A percentile compares a stretch with the other conserved stretches of the same genome.
Evolutionary conservation across 2,329 filamentous ascomycete genomes (phyloP).

Genomic region (Epichloe brachyelytri): DNA sequence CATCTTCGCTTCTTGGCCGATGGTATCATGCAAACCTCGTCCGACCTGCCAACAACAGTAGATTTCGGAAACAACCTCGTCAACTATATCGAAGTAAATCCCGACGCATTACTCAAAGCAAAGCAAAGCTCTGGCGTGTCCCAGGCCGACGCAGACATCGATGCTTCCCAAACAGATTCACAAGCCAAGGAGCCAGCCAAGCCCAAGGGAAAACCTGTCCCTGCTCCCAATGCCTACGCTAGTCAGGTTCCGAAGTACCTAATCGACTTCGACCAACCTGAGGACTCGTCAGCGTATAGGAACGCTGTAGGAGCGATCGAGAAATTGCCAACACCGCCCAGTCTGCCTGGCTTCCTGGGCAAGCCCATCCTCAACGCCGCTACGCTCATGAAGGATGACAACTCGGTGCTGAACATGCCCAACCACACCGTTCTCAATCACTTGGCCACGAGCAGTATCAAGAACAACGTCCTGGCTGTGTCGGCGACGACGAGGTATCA

Average conservation of each 20-base stretch:
- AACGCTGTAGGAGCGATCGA: constrained; percentile 63
- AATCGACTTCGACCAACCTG: constrained; percentile 71
- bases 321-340: constrained; percentile 71
- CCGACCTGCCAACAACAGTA: constrained; percentile 81
- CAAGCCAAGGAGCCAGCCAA: constrained; percentile 29
- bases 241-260: constrained; percentile 72
- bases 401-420: constrained; percentile 90
- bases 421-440: constrained; percentile 97
- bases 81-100: constrained; percentile 91
- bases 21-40: constrained; percentile 80
- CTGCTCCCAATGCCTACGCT: constrained; percentile 49
- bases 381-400: constrained; percentile 92
- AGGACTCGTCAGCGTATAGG: constrained; percentile 63
- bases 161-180: constrained; percentile 3
- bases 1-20: constrained; percentile 95
- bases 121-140: constrained; percentile 12
- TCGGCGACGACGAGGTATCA: constrained; percentile 97
- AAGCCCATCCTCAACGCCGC: constrained; percentile 91
- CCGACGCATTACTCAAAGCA: constrained; percentile 42
- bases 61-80: constrained; percentile 97
- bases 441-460: constrained; percentile 93
- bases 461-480: constrained; percentile 87
- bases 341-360: constrained; percentile 76
- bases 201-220: constrained; percentile 41
- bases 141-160: constrained; percentile 5